Evolutionary conservation across 192 early-diverging fungal species (phyloP).

Genomic region (Backusella tuberculispora): DNA sequence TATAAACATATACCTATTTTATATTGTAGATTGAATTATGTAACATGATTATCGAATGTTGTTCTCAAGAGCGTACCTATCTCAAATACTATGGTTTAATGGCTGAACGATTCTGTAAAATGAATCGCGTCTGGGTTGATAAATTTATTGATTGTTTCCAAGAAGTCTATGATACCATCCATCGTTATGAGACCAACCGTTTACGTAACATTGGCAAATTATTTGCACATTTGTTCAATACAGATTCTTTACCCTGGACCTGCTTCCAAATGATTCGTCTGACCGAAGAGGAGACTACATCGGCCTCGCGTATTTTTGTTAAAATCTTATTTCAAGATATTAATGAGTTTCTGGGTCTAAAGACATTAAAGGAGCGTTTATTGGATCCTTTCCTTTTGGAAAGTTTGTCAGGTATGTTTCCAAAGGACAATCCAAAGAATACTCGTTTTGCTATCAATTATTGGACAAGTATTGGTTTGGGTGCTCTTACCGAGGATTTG

Average conservation of each 20-base stretch:
- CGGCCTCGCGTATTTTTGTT: conserved; percentile 94
- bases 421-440: conserved; percentile 83
- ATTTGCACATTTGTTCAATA: conserved; percentile 85
- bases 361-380: conserved; percentile 70
- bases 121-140: conserved; percentile 78
- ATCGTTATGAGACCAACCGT: conserved; percentile 91
- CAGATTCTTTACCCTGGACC: conserved; percentile 86
- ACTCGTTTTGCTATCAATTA: conserved; percentile 98
- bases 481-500: conserved; percentile 90
- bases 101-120: conserved; percentile 90
- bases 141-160: conserved; percentile 80
- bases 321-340: conserved; percentile 95
- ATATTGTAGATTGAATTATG: conserved; percentile 74
- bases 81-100: conserved; percentile 92
- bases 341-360: conserved; percentile 80
- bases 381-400: conserved; percentile 72
- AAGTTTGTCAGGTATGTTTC: conserved; percentile 88
- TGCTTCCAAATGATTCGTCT: conserved; percentile 78
- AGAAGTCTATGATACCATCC: conserved; percentile 88
- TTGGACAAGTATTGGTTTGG: conserved; percentile 92
- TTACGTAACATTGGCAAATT: conserved; percentile 92
- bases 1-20: not conserved
- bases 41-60: conserved; percentile 98
- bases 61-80: conserved; percentile 93
- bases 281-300: conserved; percentile 96